phyloP scores from a whole-genome alignment of 2,329 filamentous ascomycete genomes.

The Ceratocystiopsis minuta region DNA sequence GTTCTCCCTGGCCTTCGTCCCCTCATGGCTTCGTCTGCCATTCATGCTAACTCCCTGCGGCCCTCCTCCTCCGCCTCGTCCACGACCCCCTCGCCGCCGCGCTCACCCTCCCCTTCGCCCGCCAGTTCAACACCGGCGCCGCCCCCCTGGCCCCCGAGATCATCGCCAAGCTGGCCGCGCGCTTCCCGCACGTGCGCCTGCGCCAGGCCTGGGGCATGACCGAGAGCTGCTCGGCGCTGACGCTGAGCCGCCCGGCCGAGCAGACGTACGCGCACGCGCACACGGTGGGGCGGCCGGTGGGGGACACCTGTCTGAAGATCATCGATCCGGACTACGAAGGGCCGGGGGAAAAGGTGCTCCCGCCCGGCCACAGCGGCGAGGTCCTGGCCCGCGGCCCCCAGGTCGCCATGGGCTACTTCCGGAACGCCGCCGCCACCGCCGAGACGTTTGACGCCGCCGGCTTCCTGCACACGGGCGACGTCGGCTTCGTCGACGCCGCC shows the following conservation, averaged over 20 bases:
- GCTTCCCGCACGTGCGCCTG: conserved; percentile 41
- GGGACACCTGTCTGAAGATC: conserved; percentile 41
- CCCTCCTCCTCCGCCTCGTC: conserved; percentile 34
- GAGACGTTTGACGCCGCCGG: conserved; percentile 35
- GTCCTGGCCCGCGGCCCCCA: conserved; percentile 26
- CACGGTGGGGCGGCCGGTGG: conserved; percentile 35
- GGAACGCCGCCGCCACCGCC: conserved; percentile 23
- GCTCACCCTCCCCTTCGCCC: conserved; percentile 38
- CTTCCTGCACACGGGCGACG: conserved; percentile 40
- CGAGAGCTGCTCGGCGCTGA: conserved; percentile 45
- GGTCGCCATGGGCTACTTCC: conserved; percentile 30
- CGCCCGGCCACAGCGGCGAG: conserved; percentile 31
- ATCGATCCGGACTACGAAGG: conserved; percentile 18
- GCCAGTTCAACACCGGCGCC: conserved; percentile 40
- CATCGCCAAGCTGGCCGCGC: conserved; percentile 32
- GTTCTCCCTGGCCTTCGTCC: conserved; percentile 22
- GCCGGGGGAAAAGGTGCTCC: conserved; percentile 27
- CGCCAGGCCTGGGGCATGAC: conserved; percentile 55
- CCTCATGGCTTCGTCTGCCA: too few relatives aligned
- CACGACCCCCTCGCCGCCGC: conserved; percentile 33
- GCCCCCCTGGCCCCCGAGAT: conserved; percentile 40
- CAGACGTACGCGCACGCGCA: conserved; percentile 40
- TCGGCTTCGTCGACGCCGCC: conserved; percentile 34
- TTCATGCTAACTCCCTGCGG: background rate
- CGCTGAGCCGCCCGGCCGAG: conserved; percentile 36